Conservation (phyloP, 331 rosid species). For the Acacia pycnantha region DNA sequence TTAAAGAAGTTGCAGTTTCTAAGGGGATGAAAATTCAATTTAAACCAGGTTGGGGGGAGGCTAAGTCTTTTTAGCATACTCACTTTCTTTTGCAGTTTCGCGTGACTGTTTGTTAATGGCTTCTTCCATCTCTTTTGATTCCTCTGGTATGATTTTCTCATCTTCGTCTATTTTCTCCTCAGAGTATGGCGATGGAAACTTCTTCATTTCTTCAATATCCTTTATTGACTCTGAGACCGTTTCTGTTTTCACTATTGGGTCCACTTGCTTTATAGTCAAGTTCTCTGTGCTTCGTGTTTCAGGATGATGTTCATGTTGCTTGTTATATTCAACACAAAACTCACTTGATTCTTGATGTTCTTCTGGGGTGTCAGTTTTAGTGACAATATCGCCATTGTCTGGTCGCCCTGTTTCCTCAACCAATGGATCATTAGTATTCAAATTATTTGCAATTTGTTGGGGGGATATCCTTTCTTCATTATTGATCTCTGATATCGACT, state of each 20-base stretch:
- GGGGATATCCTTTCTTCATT: conserved; percentile 19
- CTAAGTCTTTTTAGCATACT: background rate
- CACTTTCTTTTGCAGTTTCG: conserved; percentile 21
- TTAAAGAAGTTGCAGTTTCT: background rate
- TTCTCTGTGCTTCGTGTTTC: conserved; percentile 11
- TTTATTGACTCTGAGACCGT: conserved; percentile 22
- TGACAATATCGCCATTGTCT: background rate
- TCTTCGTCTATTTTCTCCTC: background rate
- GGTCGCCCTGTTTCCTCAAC: conserved; percentile 28
- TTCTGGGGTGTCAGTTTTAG: conserved; percentile 8
- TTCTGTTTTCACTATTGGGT: background rate
- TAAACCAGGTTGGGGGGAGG: background rate
- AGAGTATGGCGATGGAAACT: background rate
- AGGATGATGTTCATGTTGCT: conserved; percentile 13
- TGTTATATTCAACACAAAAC: background rate
- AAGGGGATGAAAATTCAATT: background rate
- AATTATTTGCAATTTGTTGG: background rate
- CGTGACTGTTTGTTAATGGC: background rate
- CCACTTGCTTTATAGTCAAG: background rate
- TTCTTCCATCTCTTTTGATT: conserved; percentile 1
- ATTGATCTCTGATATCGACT: conserved; percentile 19
- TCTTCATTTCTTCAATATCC: conserved; percentile 6
- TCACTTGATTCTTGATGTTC: conserved; percentile 21
- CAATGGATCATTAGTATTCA: conserved; percentile 14
- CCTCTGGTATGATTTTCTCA: conserved; percentile 2